Conservation (phyloP, 2,329 filamentous ascomycete species). For the Raffaelea arxii region DNA sequence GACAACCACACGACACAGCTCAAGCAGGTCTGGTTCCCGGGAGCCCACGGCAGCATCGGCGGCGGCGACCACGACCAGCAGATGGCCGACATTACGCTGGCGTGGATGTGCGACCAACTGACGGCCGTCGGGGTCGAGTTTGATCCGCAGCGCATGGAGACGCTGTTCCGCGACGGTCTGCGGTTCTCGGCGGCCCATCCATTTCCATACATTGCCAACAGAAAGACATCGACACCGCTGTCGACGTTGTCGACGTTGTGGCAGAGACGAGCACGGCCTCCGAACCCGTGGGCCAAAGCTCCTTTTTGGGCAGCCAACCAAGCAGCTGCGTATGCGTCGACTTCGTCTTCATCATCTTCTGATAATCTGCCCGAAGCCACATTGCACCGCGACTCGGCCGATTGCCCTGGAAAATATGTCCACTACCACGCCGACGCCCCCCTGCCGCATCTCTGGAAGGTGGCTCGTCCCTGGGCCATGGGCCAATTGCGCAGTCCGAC, state of each 20-base stretch:
- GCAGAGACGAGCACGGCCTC: background rate
- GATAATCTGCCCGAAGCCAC: slow-evolving; percentile 16
- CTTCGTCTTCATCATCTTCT: background rate
- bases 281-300: background rate
- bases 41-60: slow-evolving; percentile 52
- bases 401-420: slow-evolving; percentile 18
- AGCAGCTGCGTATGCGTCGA: background rate
- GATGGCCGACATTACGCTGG: slow-evolving; percentile 21
- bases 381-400: slow-evolving; percentile 14
- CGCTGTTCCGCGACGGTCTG: slow-evolving; percentile 18
- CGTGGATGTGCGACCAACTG: slow-evolving; percentile 27
- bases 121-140: slow-evolving; percentile 22
- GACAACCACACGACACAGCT: slow-evolving; percentile 18
- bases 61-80: slow-evolving; percentile 42
- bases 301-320: background rate
- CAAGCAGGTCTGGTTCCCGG: slow-evolving; percentile 45
- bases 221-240: background rate
- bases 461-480: slow-evolving; percentile 20
- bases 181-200: slow-evolving; percentile 23
- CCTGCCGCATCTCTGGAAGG: slow-evolving; percentile 8
- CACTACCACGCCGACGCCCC: slow-evolving; percentile 13
- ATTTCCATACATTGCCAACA: slow-evolving; percentile 17
- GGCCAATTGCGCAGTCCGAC: slow-evolving; percentile 20
- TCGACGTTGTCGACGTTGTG: background rate
- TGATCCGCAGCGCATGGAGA: slow-evolving; percentile 15